Evolutionary conservation across 306 rosid species (phyloP).

Genomic region (Vigna hirtella): DNA sequence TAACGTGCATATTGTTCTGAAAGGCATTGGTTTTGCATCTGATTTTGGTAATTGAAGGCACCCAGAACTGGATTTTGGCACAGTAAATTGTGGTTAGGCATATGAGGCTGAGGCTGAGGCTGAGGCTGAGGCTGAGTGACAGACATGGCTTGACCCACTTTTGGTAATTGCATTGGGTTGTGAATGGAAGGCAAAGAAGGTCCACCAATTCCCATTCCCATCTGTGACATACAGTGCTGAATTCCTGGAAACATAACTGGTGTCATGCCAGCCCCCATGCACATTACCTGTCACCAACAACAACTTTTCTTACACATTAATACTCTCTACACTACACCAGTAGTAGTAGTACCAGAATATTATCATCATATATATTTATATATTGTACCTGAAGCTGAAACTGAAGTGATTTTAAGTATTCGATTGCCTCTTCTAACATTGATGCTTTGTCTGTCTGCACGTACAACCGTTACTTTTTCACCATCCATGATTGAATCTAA

Average conservation of each 20-base stretch:
- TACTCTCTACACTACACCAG: not conserved
- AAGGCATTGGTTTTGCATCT: constrained; percentile 67
- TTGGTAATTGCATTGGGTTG: constrained; percentile 60
- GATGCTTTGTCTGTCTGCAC: constrained; percentile 93
- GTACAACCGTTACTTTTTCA: constrained; percentile 29
- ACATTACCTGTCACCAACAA: constrained; percentile 67
- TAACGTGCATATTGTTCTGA: constrained; percentile 72
- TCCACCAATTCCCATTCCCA: constrained; percentile 67
- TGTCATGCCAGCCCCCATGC: constrained; percentile 88
- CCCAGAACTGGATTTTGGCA: constrained; percentile 64
- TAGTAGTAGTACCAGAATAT: not conserved
- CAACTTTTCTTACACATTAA: constrained; percentile 21
- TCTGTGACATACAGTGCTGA: constrained; percentile 69
- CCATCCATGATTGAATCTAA: constrained; percentile 29
- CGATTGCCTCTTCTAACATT: constrained; percentile 87
- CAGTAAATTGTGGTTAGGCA: constrained; percentile 59
- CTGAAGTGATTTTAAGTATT: constrained; percentile 89
- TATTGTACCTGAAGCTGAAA: constrained; percentile 82
- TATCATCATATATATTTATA: not conserved
- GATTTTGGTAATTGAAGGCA: constrained; percentile 66
- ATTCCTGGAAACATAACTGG: constrained; percentile 84
- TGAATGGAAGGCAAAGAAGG: constrained; percentile 62
- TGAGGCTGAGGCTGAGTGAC: constrained; percentile 39
- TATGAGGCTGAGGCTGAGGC: constrained; percentile 34
- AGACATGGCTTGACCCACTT: constrained; percentile 59